Base-by-base conservation (phyloP, 805 yeast species). In the Hanseniaspora osmophila region DNA sequence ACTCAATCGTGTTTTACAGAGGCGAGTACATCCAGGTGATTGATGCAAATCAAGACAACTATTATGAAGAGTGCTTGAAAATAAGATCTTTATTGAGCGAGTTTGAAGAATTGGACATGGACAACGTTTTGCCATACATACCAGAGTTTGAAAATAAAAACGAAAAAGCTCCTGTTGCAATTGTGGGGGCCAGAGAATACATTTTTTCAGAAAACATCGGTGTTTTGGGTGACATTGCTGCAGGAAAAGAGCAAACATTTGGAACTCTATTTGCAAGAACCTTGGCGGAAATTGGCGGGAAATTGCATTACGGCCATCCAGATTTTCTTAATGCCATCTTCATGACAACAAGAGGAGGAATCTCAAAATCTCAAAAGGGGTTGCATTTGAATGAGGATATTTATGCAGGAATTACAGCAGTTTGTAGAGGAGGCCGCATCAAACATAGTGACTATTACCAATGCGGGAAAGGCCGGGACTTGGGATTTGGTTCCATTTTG, bases 21-120 rank as follows among this genome's bases (percentile, higher is more conserved):
- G 97, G 97, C 18, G 97, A 90, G 58, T 88, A 87, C 59, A 80
- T 90, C 51, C 96, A 90, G 66, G 87, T 88, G 2, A 78, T 90
- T 48, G 97, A 90, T 69, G 95, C 97, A 1, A 90, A 90, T 55
- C 97, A 90, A 65, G 97, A 90, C 60, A 90, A 90, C 60, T 90
- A 90, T 57, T 63, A 90, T 30, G 97, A 90, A 61, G 97, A 90
- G 62, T 90, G 97, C 59, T 63, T 90, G 50, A 90, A 90, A 67
- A 82, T 90, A 37, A 74, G 95, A 54, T 77, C 94, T 2, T 83
- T 90, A 1, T 64, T 90, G 43, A 80, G 94, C 10, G 97, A 90
- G 57, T 90, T 90, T 65, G 96, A 90, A 59, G 96, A 88, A 58
- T 63, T 80, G 54, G 71, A 75, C 37, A 59, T 69, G 27, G 75